Base-by-base conservation (phyloP, 1,139 yeast species). In the Wickerhamomyces sp. region DNA sequence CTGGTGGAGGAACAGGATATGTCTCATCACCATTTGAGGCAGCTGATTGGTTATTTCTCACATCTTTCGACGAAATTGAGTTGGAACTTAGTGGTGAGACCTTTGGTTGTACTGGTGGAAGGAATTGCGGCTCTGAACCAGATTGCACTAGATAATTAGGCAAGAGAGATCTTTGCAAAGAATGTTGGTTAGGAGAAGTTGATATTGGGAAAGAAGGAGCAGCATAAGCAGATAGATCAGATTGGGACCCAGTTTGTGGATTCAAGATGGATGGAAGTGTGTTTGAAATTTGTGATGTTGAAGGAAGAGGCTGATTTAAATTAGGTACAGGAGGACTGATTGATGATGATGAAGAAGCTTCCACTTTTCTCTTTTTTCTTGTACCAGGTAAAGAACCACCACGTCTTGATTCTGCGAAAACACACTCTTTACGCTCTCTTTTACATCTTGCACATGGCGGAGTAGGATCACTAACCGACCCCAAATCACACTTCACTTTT, bases 371-470 rank as follows among this genome's bases (percentile, higher is more conserved):
- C 33, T 42, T 43, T 22, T 42, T 40, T 36, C 37, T 40, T 31
- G 30, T 26, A 5, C 37, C 38, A 9, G 43, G 37, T 16, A 32
- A 41, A 8, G 48, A 37, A 13, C 49, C 56, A 19, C 60, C 64
- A 32, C 57, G 49, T 35, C 61, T 50, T 7, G 58, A 51, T 39
- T 78, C 84, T 5, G 82, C 82, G 61, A 89, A 84, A 19, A 81
- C 79, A 63, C 97, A 89, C 51, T 82, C 88, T 52, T 76, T 76
- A 17, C 94, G 68, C 55, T 89, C 96, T 37, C 96, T 69, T 45
- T 75, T 71, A 55, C 97, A 89, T 39, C 97, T 65, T 4, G 79
- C 82, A 69, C 97, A 90, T 16, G 94, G 94, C 7, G 95, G 95
- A 8, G 78, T 80, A 0, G 96, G 96, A 42, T 71, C 72, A 42